Evolutionary conservation across 2,329 filamentous ascomycete species (phyloP), one percentile per base, ranked within the genome.

Genomic region (Beauveria rudraprayagi): DNA sequence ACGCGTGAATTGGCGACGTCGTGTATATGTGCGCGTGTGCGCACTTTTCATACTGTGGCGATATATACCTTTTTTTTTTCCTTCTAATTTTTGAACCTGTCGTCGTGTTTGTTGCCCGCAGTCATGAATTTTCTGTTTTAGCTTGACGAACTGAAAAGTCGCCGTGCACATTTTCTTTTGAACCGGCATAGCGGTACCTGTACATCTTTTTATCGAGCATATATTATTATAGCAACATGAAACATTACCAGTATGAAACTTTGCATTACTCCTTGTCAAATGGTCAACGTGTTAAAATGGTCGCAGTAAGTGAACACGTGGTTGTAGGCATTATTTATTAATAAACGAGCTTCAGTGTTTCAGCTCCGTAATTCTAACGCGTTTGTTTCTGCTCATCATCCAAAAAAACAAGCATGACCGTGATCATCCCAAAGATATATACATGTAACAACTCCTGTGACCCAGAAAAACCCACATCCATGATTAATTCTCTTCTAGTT

Each of bases 1-100:
- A 85, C 50, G 66, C 64, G 26, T 69, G 22, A 47, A n/a, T 9
- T 6, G 16, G 50, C 50, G 26, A 24, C 26, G 34, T 37, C 14
- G 51, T 24, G 10, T 19, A 53, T 54, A 1, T 34, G 30, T 5
- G 30, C 10, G 30, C 9, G 30, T 4, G 30, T 5, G 30, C 11
- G 34, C 14, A 14, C 10, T n/a, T 22, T n/a, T 22, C 30, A n/a
- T 56, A 28, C 19, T 56, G 37, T n/a, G 26, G 19, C 19, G 37
- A 43, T 44, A 43, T 44, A 43, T 56, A 44, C 53, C 40, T 56
- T 41, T 37, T 7, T 34, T 37, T 6, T 14, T 14, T 22, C 22
- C 11, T 14, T 37, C 2, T 37, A 37, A 14, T 14, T 37, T 14
- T 17, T 14, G 7, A 22, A 53, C 30, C 50, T 37, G 50, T 17